phyloP scores from a whole-genome alignment of 805 yeast genomes.

The Yarrowia alimentaria region DNA sequence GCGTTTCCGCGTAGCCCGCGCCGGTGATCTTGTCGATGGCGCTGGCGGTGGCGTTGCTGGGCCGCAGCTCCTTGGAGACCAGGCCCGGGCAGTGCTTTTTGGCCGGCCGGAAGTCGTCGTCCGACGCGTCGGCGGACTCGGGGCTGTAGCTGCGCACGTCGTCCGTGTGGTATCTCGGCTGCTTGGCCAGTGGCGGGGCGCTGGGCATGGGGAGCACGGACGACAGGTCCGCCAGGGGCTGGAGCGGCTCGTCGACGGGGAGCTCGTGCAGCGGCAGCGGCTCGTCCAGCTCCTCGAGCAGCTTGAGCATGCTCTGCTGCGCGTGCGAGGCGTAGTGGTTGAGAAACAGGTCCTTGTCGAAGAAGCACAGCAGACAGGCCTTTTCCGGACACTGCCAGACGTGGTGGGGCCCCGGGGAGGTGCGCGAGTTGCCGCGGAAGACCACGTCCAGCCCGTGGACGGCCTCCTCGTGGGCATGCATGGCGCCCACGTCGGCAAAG shows the following conservation, averaged over 20 bases:
- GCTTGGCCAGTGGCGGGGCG: too few relatives aligned
- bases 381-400: conserved; percentile 18
- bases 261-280: conserved; percentile 57
- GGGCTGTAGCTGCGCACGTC: conserved; percentile 64
- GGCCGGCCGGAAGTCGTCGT: too few relatives aligned
- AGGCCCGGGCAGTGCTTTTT: too few relatives aligned
- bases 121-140: too few relatives aligned
- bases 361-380: neutral
- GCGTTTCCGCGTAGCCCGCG: conserved; percentile 37
- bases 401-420: neutral
- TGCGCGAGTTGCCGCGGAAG: neutral
- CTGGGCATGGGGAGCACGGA: too few relatives aligned
- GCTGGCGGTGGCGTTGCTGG: conserved; percentile 38
- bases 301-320: too few relatives aligned
- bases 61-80: too few relatives aligned
- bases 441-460: neutral
- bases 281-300: conserved; percentile 29
- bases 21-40: conserved; percentile 41
- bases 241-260: too few relatives aligned
- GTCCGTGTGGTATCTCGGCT: conserved; percentile 39
- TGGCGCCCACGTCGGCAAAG: neutral
- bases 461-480: conserved; percentile 9
- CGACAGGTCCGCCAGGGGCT: too few relatives aligned
- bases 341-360: conserved; percentile 35
- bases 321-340: conserved; percentile 38